Base-by-base conservation (phyloP, 371 early-diverging fungal genomes). In the Mortierella sp. region DNA sequence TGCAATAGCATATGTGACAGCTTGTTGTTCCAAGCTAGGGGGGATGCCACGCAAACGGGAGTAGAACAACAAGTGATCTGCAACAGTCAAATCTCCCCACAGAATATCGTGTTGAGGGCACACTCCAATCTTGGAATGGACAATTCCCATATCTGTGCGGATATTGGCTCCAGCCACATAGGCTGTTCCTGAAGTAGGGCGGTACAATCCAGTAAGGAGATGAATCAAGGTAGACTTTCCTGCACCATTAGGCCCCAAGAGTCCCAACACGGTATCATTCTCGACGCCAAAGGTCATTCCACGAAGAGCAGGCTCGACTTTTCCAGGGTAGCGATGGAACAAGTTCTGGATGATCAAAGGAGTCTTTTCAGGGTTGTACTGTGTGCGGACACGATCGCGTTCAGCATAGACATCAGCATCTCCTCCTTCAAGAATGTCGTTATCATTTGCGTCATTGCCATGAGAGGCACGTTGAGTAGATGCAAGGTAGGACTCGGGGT, bases 101-200 rank as follows among this genome's bases (percentile, higher is more conserved):
- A 94, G 86, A 59, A 93, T 93, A 73, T 93, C 93, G 64, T 91
- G 90, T 76, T 91, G 94, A 12, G 95, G 93, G 66, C 94, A 94
- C 28, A 94, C 87, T 40, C 94, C 95, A 60, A 92, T 92, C 62
- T 78, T 84, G 40, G 83, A 64, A 70, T 91, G 93, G 5, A 94
- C 92, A 9, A 84, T 72, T 8, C 77, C 68, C 69, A 84, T 87
- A 43, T 93, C 77, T 1, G 87, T 88, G 0, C 70, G 66, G 66
- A 92, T 90, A 75, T 92, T 84, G 67, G 81, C 92, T 0, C 93
- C 92, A 4, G 89, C 90, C 0, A 95, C 70, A 51, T 61, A 72
- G 24, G 94, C 94, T 24, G 70, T 72, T 28, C 94, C 95, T 18
- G 76, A 62, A 5, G 90, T 86, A 3, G 93, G 88, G 5, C 75